Conservation (phyloP, 2,329 filamentous ascomycete genomes). For the Meredithiella fracta region DNA sequence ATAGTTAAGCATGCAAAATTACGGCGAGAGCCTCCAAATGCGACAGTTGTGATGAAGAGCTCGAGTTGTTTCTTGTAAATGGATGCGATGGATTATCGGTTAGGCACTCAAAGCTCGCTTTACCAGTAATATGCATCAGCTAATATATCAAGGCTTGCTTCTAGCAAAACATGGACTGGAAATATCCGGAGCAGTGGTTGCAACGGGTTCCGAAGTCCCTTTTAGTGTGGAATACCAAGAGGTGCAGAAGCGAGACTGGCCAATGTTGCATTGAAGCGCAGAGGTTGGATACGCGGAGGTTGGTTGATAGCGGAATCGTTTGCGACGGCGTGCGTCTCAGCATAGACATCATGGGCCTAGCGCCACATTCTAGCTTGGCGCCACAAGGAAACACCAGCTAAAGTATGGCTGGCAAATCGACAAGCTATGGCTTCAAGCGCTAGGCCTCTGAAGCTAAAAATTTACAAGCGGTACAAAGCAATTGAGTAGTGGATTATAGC, state of each 20-base stretch:
- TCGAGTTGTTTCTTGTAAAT: neutral
- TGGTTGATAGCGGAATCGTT: neutral
- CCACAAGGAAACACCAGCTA: neutral
- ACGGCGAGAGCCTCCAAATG: neutral
- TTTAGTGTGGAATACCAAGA: neutral
- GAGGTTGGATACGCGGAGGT: neutral
- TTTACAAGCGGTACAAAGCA: neutral
- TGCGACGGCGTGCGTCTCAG: neutral
- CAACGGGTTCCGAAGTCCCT: no score
- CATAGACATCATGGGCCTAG: neutral
- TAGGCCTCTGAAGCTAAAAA: neutral
- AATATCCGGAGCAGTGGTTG: no score
- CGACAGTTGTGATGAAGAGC: neutral
- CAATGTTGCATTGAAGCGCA: neutral
- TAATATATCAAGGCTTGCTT: neutral
- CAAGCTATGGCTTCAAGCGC: neutral
- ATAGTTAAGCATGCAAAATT: no score
- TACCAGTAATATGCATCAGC: neutral
- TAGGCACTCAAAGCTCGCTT: neutral
- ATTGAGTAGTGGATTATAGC: neutral
- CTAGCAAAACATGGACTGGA: no score
- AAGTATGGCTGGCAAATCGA: neutral
- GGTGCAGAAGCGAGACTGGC: neutral
- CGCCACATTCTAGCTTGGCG: neutral
- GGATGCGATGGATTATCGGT: neutral